phyloP scores from a whole-genome alignment of 257 asterid genomes.

The Fraxinus pennsylvanica region DNA sequence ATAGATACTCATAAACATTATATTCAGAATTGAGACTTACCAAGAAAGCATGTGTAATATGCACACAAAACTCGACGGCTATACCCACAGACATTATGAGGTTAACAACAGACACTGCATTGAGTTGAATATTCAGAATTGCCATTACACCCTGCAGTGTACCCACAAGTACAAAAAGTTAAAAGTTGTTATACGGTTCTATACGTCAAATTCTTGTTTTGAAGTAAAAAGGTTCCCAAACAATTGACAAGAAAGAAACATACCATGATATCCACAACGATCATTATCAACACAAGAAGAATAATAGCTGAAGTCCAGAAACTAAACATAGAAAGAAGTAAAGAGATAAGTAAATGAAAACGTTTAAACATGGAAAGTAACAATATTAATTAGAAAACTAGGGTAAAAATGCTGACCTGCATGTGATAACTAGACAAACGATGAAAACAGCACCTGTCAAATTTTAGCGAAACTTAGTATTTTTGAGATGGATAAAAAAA shows the following conservation, averaged over 20 bases:
- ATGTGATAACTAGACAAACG: conserved; percentile 87
- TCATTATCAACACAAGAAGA: conserved; percentile 83
- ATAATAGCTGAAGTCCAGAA: conserved; percentile 95
- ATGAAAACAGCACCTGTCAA: conserved; percentile 85
- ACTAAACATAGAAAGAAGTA: conserved; percentile 39
- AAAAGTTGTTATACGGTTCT: not conserved
- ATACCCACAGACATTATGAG: conserved; percentile 98
- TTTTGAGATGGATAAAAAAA: conserved; percentile 17
- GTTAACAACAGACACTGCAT: conserved; percentile 93
- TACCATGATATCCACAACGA: conserved; percentile 93
- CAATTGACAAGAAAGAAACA: conserved; percentile 11
- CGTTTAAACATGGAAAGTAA: conserved; percentile 20
- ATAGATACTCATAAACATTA: not conserved
- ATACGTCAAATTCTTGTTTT: not conserved
- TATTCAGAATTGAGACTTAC: conserved; percentile 43
- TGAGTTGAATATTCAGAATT: conserved; percentile 77
- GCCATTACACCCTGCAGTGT: conserved; percentile 91
- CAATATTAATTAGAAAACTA: not conserved
- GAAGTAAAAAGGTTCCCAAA: not conserved
- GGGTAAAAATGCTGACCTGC: conserved; percentile 59
- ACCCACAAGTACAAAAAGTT: conserved; percentile 11
- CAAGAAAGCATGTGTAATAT: conserved; percentile 96
- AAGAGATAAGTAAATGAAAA: conserved; percentile 7
- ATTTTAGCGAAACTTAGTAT: conserved; percentile 5
- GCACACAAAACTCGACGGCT: conserved; percentile 96